Conservation (phyloP, 1,139 yeast species). For the Taphrina communis region DNA sequence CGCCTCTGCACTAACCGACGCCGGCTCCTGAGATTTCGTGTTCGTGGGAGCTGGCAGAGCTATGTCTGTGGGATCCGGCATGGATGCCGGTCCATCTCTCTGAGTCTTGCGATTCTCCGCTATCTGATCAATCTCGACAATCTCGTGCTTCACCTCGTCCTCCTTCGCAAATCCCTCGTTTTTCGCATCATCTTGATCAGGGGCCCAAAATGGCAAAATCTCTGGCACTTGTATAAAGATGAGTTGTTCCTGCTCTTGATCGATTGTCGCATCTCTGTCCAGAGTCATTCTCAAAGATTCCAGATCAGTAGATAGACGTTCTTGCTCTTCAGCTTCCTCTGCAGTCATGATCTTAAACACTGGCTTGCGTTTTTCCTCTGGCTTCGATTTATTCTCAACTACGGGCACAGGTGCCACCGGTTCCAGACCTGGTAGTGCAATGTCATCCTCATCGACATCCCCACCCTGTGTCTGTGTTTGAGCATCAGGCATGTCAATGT, state of each 20-base stretch:
- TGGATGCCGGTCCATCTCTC: slow-evolving; percentile 22
- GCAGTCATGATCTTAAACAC: slow-evolving; percentile 23
- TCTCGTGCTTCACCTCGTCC: slow-evolving; percentile 35
- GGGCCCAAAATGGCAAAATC: slow-evolving; percentile 61
- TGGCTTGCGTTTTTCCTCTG: slow-evolving; percentile 3
- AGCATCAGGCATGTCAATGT: background rate
- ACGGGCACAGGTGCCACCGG: background rate
- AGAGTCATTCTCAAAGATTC: slow-evolving; percentile 6
- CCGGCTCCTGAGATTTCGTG: background rate
- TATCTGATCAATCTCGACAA: slow-evolving; percentile 23
- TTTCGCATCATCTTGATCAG: slow-evolving; percentile 45
- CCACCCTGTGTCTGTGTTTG: background rate
- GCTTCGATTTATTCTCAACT: background rate
- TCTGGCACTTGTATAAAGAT: slow-evolving; percentile 76
- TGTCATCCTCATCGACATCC: slow-evolving; percentile 22
- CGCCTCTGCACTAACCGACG: slow-evolving; percentile 10
- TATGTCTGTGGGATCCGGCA: slow-evolving; percentile 21
- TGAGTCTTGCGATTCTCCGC: slow-evolving; percentile 4
- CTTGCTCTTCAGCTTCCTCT: slow-evolving; percentile 25
- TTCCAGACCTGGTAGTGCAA: slow-evolving; percentile 16
- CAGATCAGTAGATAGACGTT: slow-evolving; percentile 17
- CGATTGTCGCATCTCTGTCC: slow-evolving; percentile 48
- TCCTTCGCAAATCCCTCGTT: slow-evolving; percentile 43
- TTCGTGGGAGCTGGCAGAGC: background rate
- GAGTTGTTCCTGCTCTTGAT: slow-evolving; percentile 55